Evolutionary conservation across 1,139 yeast species (phyloP).

Genomic region (Lodderomyces pseudojiufengensis): DNA sequence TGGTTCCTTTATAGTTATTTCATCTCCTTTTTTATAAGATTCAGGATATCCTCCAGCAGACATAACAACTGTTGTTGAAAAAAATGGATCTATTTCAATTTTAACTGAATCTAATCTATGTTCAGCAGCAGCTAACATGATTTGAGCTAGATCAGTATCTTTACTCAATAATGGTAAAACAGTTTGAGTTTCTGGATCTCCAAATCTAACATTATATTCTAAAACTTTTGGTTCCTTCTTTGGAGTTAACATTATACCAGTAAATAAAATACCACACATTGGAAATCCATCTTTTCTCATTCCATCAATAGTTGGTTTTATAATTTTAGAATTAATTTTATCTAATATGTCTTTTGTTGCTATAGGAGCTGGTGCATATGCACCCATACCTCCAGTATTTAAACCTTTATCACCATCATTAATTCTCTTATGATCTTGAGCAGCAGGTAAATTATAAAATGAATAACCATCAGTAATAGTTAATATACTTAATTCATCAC

Average conservation of each 20-base stretch:
- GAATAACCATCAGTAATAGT: constrained; percentile 95
- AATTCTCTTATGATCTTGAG: constrained; percentile 96
- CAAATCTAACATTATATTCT: constrained; percentile 96
- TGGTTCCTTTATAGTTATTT: constrained; percentile 54
- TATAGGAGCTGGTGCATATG: constrained; percentile 96
- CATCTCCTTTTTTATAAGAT: constrained; percentile 79
- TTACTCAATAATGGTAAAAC: constrained; percentile 80
- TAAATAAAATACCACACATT: constrained; percentile 91
- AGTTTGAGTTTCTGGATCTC: constrained; percentile 99
- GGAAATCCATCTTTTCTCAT: constrained; percentile 96
- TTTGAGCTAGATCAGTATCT: constrained; percentile 87
- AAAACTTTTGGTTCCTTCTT: constrained; percentile 84
- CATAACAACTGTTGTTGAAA: constrained; percentile 89
- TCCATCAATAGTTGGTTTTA: constrained; percentile 92
- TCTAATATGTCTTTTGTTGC: constrained; percentile 67
- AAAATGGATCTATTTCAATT: constrained; percentile 58
- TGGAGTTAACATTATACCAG: constrained; percentile 90
- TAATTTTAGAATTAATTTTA: constrained; percentile 66
- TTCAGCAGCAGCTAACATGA: constrained; percentile 91
- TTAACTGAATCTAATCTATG: constrained; percentile 86
- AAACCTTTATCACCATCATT: constrained; percentile 92
- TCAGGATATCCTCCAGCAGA: constrained; percentile 98
- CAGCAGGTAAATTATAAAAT: constrained; percentile 87
- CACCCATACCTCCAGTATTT: constrained; percentile 99
- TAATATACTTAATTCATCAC: constrained; percentile 92